phyloP scores from a whole-genome alignment of 179 eudicot genomes.

The Monotropa hypopitys region DNA sequence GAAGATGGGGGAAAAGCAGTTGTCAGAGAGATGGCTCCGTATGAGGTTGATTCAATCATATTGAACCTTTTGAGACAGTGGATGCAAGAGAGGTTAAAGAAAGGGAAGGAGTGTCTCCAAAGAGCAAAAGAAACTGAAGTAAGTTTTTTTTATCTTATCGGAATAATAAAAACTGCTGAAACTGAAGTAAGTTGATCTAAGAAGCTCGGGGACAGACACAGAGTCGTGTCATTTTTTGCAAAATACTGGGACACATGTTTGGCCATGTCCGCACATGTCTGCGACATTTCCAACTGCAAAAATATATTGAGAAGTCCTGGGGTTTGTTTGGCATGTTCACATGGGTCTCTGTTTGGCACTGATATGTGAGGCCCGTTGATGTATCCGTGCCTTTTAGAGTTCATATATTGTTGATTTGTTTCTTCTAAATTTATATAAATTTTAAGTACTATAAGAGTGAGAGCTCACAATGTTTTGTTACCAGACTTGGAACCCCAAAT shows the following conservation, averaged over 20 bases:
- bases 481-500: constrained; percentile 94
- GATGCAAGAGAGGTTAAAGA: constrained; percentile 55
- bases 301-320: background rate
- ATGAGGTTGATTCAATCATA: constrained; percentile 71
- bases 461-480: constrained; percentile 6
- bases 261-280: background rate
- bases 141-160: constrained; percentile 6
- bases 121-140: constrained; percentile 85
- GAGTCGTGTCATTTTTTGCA: background rate
- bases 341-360: background rate
- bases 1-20: constrained; percentile 83
- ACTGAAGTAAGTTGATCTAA: background rate
- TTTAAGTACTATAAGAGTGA: background rate
- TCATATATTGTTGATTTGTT: background rate
- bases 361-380: background rate
- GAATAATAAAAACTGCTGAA: background rate
- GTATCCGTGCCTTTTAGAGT: background rate
- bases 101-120: constrained; percentile 40
- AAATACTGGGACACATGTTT: background rate
- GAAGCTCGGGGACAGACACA: background rate
- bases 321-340: background rate
- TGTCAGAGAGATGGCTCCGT: constrained; percentile 77
- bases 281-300: background rate
- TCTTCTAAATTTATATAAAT: background rate
- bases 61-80: constrained; percentile 44